Base-by-base conservation (phyloP, 257 asterid species). In the Leonotis leonurus region DNA sequence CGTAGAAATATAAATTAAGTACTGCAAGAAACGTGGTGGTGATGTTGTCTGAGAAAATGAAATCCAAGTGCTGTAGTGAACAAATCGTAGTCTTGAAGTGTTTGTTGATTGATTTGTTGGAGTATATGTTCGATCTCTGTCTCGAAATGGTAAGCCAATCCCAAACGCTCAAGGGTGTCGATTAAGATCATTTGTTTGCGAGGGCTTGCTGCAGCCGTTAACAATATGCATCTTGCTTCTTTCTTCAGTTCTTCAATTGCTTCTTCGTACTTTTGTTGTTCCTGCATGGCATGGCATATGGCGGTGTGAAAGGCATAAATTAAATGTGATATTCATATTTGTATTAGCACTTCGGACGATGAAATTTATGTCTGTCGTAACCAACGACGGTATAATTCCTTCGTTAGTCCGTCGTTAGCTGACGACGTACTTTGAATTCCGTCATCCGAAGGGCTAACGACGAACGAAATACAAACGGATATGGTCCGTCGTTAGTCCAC, bases 111-210 rank as follows among this genome's bases (percentile, higher is more conserved):
- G 8, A 68, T 67, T 30, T 64, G 14, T 30, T 25, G 4, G 27
- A 73, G 36, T 43, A 27, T 62, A 0, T 48, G 43, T 21, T 62
- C 44, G 1, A 73, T 53, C 24, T 67, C 78, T 6, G 48, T 43
- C 46, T 60, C 56, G 16, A 73, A 73, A 43, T 68, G 75, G 59
- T 62, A 73, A 1, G 71, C 72, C 10, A 80, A 6, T 40, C 77
- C 83, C 55, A 74, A 24, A n/a, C 72, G 75, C 57, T 64, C 72
- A 1, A 74, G 56, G 0, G 60, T 69, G 59, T 69, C 72, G 12
- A 69, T 22, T 11, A 69, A 21, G n/a, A 2, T 62, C 10, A 74
- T 35, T 8, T 51, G 13, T 26, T 74, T 53, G 29, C 14, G 20
- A 4, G 52, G 26, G 3, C 18, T 49, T 6, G 26, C 21, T 20